phyloP scores from a whole-genome alignment of 805 yeast genomes.

The Yarrowia sp. region DNA sequence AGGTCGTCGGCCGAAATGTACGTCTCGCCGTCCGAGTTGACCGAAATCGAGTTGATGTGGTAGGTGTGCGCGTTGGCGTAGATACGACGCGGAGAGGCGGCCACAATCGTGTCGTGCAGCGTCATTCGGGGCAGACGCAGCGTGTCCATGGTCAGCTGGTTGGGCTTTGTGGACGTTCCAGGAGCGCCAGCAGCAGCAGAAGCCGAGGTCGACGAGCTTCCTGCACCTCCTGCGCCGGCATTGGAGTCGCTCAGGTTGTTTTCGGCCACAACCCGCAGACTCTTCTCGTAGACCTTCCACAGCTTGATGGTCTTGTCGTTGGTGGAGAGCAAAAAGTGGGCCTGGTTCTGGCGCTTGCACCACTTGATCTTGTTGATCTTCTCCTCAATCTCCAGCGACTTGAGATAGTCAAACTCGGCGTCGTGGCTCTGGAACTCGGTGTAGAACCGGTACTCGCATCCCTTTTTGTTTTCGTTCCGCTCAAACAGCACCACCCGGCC shows the following conservation, averaged over 20 bases:
- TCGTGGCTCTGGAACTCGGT: slow-evolving; percentile 98
- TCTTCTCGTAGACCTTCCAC: slow-evolving; percentile 95
- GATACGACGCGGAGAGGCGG: slow-evolving; percentile 90
- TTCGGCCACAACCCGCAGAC: slow-evolving; percentile 88
- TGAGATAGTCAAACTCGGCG: slow-evolving; percentile 96
- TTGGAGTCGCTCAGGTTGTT: slow-evolving; percentile 68
- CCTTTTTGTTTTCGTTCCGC: slow-evolving; percentile 74
- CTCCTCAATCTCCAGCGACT: slow-evolving; percentile 96
- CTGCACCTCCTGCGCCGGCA: slow-evolving; percentile 15
- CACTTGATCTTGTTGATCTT: slow-evolving; percentile 97
- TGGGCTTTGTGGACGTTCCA: slow-evolving; percentile 42
- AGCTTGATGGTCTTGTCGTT: slow-evolving; percentile 98
- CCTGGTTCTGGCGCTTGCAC: slow-evolving; percentile 86
- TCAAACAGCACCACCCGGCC: slow-evolving; percentile 97
- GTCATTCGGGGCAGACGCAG: slow-evolving; percentile 86
- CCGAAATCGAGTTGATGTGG: slow-evolving; percentile 94
- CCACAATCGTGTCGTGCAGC: slow-evolving; percentile 92
- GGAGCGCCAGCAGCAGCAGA: slow-evolving; percentile 36
- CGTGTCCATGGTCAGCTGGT: slow-evolving; percentile 48
- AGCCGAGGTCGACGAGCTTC: slow-evolving; percentile 31
- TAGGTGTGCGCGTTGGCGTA: slow-evolving; percentile 97
- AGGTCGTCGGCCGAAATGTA: slow-evolving; percentile 91
- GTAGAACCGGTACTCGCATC: slow-evolving; percentile 91
- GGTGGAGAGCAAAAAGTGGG: slow-evolving; percentile 89
- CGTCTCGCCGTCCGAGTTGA: slow-evolving; percentile 95